Evolutionary conservation across 2,329 filamentous ascomycete species (phyloP).

Genomic region (Aspergillus sp.): DNA sequence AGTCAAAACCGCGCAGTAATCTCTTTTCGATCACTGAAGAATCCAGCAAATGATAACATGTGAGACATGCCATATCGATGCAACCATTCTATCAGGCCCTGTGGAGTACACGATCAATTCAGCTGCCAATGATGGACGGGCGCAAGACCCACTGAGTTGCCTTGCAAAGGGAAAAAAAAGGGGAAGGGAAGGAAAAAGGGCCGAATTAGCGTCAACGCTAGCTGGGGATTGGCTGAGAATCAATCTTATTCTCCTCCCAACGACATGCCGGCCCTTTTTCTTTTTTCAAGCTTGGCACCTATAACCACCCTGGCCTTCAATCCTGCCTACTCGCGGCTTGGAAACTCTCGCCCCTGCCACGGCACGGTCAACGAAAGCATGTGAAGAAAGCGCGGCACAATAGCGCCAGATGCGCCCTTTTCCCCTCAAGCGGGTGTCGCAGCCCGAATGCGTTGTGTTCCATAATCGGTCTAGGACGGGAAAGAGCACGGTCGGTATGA

Average conservation of each 20-base stretch:
- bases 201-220: neutral
- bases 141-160: neutral
- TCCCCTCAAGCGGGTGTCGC: neutral
- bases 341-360: neutral
- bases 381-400: slow-evolving; percentile 7
- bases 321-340: neutral
- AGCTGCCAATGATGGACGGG: slow-evolving; percentile 1
- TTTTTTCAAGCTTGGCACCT: slow-evolving; percentile 2
- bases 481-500: neutral
- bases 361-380: neutral
- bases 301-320: neutral
- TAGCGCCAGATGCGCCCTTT: slow-evolving; percentile 6
- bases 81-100: slow-evolving; percentile 16
- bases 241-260: slow-evolving; percentile 1
- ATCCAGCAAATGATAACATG: slow-evolving; percentile 13
- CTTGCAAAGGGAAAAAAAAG: slow-evolving; percentile 3
- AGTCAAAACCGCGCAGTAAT: neutral
- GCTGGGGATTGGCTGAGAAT: slow-evolving; percentile 4
- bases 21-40: neutral
- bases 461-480: slow-evolving; percentile 2
- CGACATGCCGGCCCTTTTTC: neutral
- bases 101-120: slow-evolving; percentile 5
- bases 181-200: neutral
- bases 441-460: slow-evolving; percentile 1
- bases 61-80: slow-evolving; percentile 16